Conservation (phyloP, 106 monocot genomes). For the Phalaenopsis aphrodite region DNA sequence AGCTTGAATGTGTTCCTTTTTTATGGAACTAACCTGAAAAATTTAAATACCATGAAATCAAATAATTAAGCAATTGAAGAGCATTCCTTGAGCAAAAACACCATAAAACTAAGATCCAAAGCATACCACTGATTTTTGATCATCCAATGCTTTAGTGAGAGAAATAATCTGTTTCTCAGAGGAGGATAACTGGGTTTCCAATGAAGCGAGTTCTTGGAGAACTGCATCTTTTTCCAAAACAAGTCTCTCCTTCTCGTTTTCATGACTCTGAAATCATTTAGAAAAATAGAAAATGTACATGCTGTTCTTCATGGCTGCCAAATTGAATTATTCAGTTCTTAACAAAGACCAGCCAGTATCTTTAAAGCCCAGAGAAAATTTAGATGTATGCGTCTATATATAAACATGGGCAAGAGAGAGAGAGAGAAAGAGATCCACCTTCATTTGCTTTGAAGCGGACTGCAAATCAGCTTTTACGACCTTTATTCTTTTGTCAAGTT, state of each 20-base stretch:
- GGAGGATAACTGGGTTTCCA: conserved; percentile 64
- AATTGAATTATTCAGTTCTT: neutral
- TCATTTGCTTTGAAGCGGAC: conserved; percentile 60
- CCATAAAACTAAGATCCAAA: neutral
- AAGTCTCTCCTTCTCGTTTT: conserved; percentile 76
- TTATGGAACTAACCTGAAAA: conserved; percentile 61
- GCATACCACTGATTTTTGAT: conserved; percentile 51
- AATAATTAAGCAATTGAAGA: neutral
- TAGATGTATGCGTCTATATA: neutral
- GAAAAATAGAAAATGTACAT: neutral
- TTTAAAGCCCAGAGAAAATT: neutral
- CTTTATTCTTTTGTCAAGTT: conserved; percentile 76
- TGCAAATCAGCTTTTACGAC: conserved; percentile 67
- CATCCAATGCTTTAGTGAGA: conserved; percentile 47
- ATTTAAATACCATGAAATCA: neutral
- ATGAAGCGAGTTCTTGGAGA: conserved; percentile 50
- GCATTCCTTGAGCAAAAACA: neutral
- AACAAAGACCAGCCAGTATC: neutral
- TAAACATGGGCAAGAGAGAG: neutral
- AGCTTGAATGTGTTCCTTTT: conserved; percentile 50
- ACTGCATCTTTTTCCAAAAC: conserved; percentile 93
- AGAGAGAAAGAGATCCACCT: conserved; percentile 34
- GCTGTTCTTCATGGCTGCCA: neutral
- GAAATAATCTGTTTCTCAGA: conserved; percentile 46
- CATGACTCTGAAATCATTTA: conserved; percentile 49